Base-by-base conservation (phyloP, 768 basidiomycete species). In the Suillus occidentalis region DNA sequence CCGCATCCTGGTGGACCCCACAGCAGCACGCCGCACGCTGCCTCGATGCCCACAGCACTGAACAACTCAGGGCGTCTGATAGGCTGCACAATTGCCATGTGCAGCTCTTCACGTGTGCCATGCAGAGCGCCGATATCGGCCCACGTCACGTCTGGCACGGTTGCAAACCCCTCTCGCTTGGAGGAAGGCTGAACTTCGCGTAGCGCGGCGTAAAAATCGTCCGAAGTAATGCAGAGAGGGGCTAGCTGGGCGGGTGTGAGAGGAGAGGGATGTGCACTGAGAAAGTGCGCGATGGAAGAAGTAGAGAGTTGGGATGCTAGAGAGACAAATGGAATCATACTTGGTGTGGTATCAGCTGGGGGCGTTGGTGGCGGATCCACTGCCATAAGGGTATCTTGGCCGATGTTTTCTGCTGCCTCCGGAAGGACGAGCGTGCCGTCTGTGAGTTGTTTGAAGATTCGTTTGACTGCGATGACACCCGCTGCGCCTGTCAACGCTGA, bases 1-100 rank as follows among this genome's bases (percentile, higher is more conserved):
- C 97, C 97, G 73, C 97, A 99, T 12, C 97, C 97, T 0, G 97
- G 97, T 31, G 97, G 97, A 37, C 97, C 97, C 97, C 97, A 99
- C n/a, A 99, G 78, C 40, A 99, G 79, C 3, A 99, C 97, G 0
- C 97, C 97, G 72, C 94, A 95, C 0, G 94, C 88, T 0, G 94
- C 92, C 37, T 89, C 88, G 67, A 99, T 95, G 7, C 97, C 97
- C 1, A 98, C 91, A 12, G 85, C 85, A 55, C 79, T 87, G 77
- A 99, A 99, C 3, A 99, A 75, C 71, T 95, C 94, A 0, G 97
- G 97, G 39, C 92, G 81, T 58, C 86, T 84, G 69, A 99, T 95
- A 7, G 97, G 97, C 71, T 97, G 93, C 4, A 99, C 96, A 69
- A 99, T 94, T 16, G 95, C 92, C 95, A 98, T 97, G 70, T 96